Evolutionary conservation across 106 monocot genomes (phyloP).

Genomic region (Allium sativum): DNA sequence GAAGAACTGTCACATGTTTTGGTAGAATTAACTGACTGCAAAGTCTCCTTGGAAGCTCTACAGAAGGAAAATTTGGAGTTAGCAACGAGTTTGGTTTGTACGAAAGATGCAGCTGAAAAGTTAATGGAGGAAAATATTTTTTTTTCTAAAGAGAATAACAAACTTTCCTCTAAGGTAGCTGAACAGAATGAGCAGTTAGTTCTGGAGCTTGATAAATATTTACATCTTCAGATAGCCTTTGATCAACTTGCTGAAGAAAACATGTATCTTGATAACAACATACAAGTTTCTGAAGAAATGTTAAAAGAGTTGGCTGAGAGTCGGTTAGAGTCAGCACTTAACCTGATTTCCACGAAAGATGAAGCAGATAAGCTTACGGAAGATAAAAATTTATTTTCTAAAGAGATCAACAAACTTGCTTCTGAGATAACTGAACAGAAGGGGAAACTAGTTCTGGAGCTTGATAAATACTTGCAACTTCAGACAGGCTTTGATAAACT

Average conservation of each 20-base stretch:
- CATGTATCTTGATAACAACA: slow-evolving; percentile 32
- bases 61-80: slow-evolving; percentile 52
- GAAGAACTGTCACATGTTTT: slow-evolving; percentile 20
- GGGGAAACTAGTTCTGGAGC: slow-evolving; percentile 25
- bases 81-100: slow-evolving; percentile 13
- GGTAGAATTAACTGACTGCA: slow-evolving; percentile 36
- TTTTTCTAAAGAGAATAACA: slow-evolving; percentile 43
- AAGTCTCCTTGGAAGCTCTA: slow-evolving; percentile 29
- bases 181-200: slow-evolving; percentile 39
- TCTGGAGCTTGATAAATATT: slow-evolving; percentile 27
- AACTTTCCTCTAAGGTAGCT: slow-evolving; percentile 29
- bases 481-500: slow-evolving; percentile 38
- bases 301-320: slow-evolving; percentile 26
- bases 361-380: slow-evolving; percentile 17
- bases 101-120: slow-evolving; percentile 21
- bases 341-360: slow-evolving; percentile 3
- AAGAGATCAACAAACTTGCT: slow-evolving; percentile 46
- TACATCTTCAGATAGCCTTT: slow-evolving; percentile 31
- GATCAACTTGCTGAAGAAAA: slow-evolving; percentile 52
- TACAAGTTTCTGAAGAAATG: slow-evolving; percentile 28
- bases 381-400: slow-evolving; percentile 32
- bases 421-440: slow-evolving; percentile 39
- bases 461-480: slow-evolving; percentile 34
- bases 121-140: slow-evolving; percentile 31
- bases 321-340: not conserved